A percentile compares a stretch with the other conserved stretches of the same genome.
Evolutionary conservation across 2,329 filamentous ascomycete genomes (phyloP).

Genomic region (Penicillium sp.): DNA sequence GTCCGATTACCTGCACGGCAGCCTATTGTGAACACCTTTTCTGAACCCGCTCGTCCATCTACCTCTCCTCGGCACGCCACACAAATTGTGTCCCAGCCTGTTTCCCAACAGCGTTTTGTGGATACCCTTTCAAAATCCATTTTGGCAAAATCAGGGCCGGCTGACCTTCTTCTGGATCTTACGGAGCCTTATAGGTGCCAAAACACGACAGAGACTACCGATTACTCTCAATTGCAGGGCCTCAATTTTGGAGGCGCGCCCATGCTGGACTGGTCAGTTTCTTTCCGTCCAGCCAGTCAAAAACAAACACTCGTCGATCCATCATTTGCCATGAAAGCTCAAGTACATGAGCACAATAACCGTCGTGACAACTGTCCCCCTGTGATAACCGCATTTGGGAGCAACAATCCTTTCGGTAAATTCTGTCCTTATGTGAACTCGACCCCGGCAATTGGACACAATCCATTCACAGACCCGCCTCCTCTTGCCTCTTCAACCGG

Average conservation of each 20-base stretch:
- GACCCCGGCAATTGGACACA: background rate
- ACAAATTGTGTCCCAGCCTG: background rate
- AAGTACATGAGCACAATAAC: background rate
- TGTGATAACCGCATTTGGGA: background rate
- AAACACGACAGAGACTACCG: background rate
- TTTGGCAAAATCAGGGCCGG: background rate
- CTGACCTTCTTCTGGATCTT: background rate
- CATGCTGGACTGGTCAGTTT: background rate
- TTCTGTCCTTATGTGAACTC: background rate
- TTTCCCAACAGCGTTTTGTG: background rate
- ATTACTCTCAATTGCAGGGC: background rate
- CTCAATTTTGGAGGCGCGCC: background rate
- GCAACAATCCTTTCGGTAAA: background rate
- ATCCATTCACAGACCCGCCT: background rate
- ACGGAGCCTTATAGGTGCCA: background rate
- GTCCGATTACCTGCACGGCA: background rate
- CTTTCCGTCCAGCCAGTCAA: background rate
- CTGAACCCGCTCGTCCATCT: no score
- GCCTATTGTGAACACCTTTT: background rate
- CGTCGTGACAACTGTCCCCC: background rate
- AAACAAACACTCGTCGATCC: background rate
- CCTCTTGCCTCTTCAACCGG: no score
- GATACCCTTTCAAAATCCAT: background rate
- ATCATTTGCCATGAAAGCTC: background rate
- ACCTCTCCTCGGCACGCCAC: background rate